phyloP scores from a whole-genome alignment of 1,139 yeast species.

The Yamadazyma blattariae region DNA sequence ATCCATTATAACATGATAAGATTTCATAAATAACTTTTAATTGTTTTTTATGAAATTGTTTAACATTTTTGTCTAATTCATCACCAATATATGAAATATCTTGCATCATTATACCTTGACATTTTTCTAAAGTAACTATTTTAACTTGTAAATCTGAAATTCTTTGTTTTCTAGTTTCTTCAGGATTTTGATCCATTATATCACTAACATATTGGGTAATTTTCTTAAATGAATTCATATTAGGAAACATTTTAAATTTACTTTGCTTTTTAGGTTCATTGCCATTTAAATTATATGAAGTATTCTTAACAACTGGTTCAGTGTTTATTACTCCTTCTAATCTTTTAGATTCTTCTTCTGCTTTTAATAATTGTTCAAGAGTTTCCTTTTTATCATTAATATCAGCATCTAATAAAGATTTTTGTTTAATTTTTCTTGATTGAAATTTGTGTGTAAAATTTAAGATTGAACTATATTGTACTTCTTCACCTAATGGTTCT shows the following conservation, averaged over 20 bases:
- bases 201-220: conserved; percentile 65
- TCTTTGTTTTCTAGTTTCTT: conserved; percentile 57
- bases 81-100: conserved; percentile 56
- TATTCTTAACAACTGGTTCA: conserved; percentile 25
- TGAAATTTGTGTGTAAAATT: conserved; percentile 69
- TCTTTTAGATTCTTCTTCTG: conserved; percentile 39
- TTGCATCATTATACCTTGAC: conserved; percentile 54
- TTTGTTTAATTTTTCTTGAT: conserved; percentile 65
- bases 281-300: conserved; percentile 27
- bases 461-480: conserved; percentile 68
- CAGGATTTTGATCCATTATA: conserved; percentile 70
- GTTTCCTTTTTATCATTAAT: conserved; percentile 45
- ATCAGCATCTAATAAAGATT: conserved; percentile 54
- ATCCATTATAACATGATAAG: conserved; percentile 51
- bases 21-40: conserved; percentile 42
- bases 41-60: conserved; percentile 49
- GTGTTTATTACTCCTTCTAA: conserved; percentile 32
- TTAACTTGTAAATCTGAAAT: conserved; percentile 51
- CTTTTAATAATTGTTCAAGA: conserved; percentile 36
- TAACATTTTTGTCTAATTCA: conserved; percentile 48
- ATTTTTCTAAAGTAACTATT: conserved; percentile 52
- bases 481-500: conserved; percentile 83
- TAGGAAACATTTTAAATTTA: conserved; percentile 14
- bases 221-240: conserved; percentile 39
- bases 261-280: conserved; percentile 8